Evolutionary conservation across 768 basidiomycete species (phyloP), one percentile per base, ranked within the genome.

Genomic region (Naematelia aurantialba): DNA sequence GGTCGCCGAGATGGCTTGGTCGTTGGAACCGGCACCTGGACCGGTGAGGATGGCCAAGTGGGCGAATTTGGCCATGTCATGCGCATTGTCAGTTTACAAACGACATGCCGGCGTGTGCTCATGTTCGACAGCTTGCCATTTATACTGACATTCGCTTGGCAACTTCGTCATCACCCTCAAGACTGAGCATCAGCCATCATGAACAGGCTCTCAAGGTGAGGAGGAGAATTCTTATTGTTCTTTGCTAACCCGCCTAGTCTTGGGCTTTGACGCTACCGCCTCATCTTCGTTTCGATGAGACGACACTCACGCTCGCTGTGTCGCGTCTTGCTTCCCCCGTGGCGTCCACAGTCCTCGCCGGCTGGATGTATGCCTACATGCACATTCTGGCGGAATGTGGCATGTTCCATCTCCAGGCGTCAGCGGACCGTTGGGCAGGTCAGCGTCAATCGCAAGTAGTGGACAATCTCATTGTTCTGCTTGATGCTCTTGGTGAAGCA

Each of bases 391-490:
- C 75, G 5, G 75, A 76, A 52, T 75, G 73, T 45, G 72, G 73
- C 12, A 75, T 75, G 69, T 75, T 75, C 56, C 73, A 75, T 57
- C 62, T 76, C 24, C 75, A 76, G 58, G 72, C 70, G 17, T 68
- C 67, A 22, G 61, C 67, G 4, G 73, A 71, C 8, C 67, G 55
- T 26, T 59, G 55, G 26, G 61, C 50, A 1, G 60, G 61, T 8
- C 68, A 69, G 30, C 60, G 72, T 39, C 73, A 75, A 52, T 59
- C 67, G 31, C 75, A 74, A 58, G 73, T 73, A 4, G 73, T 75
- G 3, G 72, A 76, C 30, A 76, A 76, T 39, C 60, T 76, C 25
- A 62, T 66, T 1, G 71, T 76, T 3, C 65, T 75, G 12, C 56
- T 76, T 45, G 68, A 75, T 39, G 57, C 66, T 3, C 56, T 75